These are phyloP conservation scores for Prunus kanzakura DNA, from an alignment of 306 rosid genomes.

Conservation along the genomic window DNA sequence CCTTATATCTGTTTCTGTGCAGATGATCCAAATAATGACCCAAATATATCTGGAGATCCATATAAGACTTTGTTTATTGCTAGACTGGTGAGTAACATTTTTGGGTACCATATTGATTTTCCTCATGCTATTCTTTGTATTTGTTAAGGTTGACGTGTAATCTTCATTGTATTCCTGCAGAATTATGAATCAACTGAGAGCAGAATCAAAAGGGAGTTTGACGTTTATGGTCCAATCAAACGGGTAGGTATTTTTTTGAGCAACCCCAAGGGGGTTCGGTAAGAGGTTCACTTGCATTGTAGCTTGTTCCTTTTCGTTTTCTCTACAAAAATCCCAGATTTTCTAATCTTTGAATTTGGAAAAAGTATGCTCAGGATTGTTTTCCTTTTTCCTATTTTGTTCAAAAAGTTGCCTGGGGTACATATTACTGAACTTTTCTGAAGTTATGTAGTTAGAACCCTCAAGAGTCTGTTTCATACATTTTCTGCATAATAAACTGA, in stretches of 20 bases:
- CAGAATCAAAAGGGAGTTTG: constrained; percentile 99
- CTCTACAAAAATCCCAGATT: not conserved
- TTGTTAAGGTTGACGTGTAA: constrained; percentile 12
- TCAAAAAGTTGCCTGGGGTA: not conserved
- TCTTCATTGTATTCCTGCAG: constrained; percentile 43
- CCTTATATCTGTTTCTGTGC: constrained; percentile 27
- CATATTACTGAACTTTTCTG: not conserved
- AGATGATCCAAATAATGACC: constrained; percentile 84
- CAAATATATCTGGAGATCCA: constrained; percentile 88
- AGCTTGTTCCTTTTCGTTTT: constrained; percentile 1
- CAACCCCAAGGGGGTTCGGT: constrained; percentile 74
- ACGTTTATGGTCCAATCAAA: constrained; percentile 96
- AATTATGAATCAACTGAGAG: constrained; percentile 94
- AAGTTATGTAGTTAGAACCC: not conserved
- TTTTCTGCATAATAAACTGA: not conserved
- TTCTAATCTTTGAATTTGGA: not conserved
- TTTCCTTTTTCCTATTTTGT: not conserved
- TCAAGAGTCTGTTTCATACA: not conserved
- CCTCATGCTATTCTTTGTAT: constrained; percentile 4
- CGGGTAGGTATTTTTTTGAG: constrained; percentile 95
- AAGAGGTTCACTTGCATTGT: constrained; percentile 57
- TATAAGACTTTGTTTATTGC: constrained; percentile 95
- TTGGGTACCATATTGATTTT: not conserved
- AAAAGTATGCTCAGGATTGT: not conserved
- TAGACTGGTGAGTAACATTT: constrained; percentile 64